Base-by-base conservation (phyloP, 129 eudicot species). In the Artemisia annua region DNA sequence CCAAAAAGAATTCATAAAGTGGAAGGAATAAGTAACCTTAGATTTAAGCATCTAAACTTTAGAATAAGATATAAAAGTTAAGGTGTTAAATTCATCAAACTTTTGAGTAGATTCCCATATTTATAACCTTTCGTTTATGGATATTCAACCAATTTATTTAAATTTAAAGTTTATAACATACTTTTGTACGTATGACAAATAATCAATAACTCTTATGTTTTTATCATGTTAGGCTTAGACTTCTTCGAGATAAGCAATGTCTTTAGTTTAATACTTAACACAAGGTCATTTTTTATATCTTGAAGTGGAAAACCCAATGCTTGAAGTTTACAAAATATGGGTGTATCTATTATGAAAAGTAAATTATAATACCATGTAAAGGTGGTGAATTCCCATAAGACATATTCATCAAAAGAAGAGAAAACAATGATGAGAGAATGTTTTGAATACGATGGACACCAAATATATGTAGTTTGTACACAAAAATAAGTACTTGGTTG, bases 361-460 rank as follows among this genome's bases (percentile, higher is more conserved):
- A 62, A 61, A 28, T 16, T 22, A 39, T 62, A 30, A 62, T 73
- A 62, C 50, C 17, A 46, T 70, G 60, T 56, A 75, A 69, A 63
- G 49, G 71, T 5, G 17, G 28, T 48, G 48, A 61, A 68, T 57
- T 73, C 55, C 50, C 72, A 67, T 20, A 22, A 65, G 78, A 78
- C 74, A 79, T 75, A 43, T 18, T 19, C 73, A 75, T 71, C 43
- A 75, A 79, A 76, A 75, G 82, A 55, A 72, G 84, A 71, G 84
- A 79, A 71, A 48, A 66, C 60, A 74, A 78, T 78, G 82, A 73
- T 67, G 77, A 50, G 69, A 44, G 87, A 83, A 75, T 79, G 81
- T 70, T 69, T 74, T 64, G 70, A 60, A 76, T 39, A 28, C 67
- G 67, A 81, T 59, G 51, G 67, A 70, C 77, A 63, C 62, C 16